phyloP scores from a whole-genome alignment of 192 early-diverging fungal species.

The Lobosporangium transversale region DNA sequence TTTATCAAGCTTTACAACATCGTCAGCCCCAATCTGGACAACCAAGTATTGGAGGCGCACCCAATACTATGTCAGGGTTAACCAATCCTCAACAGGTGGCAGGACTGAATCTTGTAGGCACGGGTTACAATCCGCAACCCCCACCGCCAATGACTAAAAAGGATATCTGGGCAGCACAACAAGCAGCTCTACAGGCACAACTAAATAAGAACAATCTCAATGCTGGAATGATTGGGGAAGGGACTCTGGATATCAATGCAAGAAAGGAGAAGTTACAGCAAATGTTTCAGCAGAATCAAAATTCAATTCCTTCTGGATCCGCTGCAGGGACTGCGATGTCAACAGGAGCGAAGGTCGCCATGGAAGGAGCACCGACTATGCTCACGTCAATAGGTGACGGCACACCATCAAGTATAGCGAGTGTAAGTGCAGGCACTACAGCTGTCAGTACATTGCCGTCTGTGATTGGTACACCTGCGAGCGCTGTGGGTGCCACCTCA shows the following conservation, averaged over 20 bases:
- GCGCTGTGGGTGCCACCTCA: neutral
- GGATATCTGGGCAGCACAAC: slow-evolving; percentile 22
- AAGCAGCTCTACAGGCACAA: slow-evolving; percentile 13
- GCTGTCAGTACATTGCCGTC: neutral
- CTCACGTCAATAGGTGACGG: neutral
- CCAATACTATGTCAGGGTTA: neutral
- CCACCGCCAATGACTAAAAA: slow-evolving; percentile 2
- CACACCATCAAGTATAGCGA: neutral
- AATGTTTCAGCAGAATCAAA: slow-evolving; percentile 11
- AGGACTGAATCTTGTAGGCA: neutral
- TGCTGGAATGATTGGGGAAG: slow-evolving; percentile 11
- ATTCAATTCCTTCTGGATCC: neutral
- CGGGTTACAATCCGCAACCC: neutral
- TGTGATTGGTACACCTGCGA: neutral
- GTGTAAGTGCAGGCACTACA: neutral
- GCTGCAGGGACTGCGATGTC: neutral
- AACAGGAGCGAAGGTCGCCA: neutral
- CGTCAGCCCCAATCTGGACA: neutral
- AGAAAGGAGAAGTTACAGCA: slow-evolving; percentile 14
- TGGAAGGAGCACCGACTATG: neutral
- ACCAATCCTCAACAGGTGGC: neutral
- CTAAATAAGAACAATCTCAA: slow-evolving; percentile 19
- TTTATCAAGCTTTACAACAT: slow-evolving; percentile 1
- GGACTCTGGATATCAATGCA: neutral
- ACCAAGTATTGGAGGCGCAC: neutral